Evolutionary conservation across 2,329 filamentous ascomycete species (phyloP), one percentile per base, ranked within the genome.

Genomic region (Ceratocystis lukuohia): DNA sequence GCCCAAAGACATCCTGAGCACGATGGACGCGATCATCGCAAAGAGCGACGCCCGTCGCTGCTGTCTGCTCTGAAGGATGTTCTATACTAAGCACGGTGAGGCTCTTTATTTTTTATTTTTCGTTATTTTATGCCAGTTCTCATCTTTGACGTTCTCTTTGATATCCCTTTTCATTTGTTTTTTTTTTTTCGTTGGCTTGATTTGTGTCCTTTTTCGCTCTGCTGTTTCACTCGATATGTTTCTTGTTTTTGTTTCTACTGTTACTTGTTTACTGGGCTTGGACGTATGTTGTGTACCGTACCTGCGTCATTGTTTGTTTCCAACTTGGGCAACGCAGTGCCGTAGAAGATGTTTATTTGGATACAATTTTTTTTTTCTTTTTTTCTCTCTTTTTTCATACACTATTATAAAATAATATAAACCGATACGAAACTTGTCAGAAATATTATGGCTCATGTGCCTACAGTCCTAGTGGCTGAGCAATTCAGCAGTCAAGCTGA

Each of bases 51-150:
- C 61, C 82, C 84, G 69, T 80, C 82, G 17, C 75, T 85, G 3
- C 78, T 80, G 1, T 82, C 81, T 0, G 84, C 82, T 4, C 80
- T 84, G 0, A 81, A 87, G 37, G 84, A 84, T 3, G 82, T 73
- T 86, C 68, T 71, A 86, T 59, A 80, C 80, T 65, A 82, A 85
- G 1, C 73, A 86, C 82, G 30, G 57, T 50, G 28, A 12, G 22
- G 17, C 12, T 68, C 44, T 69, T 61, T 56, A 12, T 41, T 20
- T 20, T 56, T 46, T 48, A 48, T 12, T 62, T 44, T 63, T 57
- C 65, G 48, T 48, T 59, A 63, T 68, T 41, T 12, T 41, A 4
- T 12, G 10, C 37, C 10, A 1, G 37, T 41, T 41, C 10, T 41
- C 37, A 41, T 41, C 12, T 12, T 41, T 15, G 10, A 15, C 37